phyloP scores from a whole-genome alignment of 768 basidiomycete genomes.

The Stropharia rugosoannulata region DNA sequence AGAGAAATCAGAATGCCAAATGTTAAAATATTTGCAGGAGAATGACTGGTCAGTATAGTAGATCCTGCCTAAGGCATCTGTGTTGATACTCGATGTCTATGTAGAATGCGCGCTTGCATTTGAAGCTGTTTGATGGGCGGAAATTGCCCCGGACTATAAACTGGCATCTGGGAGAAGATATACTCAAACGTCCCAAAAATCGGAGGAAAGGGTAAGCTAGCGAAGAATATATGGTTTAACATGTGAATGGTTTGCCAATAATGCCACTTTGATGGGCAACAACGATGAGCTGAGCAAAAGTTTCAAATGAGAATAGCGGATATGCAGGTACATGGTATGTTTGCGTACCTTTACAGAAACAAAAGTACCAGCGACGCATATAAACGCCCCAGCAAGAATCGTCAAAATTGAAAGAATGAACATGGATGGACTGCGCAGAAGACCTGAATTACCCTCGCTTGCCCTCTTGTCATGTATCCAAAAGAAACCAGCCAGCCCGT shows the following conservation, averaged over 20 bases:
- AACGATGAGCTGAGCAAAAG: background rate
- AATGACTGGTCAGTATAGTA: too few relatives aligned
- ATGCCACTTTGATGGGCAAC: conserved; percentile 5
- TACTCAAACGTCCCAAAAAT: background rate
- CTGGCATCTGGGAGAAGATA: too few relatives aligned
- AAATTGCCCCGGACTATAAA: too few relatives aligned
- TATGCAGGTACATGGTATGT: background rate
- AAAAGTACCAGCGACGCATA: conserved; percentile 7
- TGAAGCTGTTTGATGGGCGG: too few relatives aligned
- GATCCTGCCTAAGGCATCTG: too few relatives aligned
- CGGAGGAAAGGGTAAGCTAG: background rate
- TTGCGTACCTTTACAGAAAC: conserved; percentile 4
- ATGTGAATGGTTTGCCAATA: conserved; percentile 7
- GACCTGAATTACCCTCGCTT: background rate
- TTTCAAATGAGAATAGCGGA: background rate
- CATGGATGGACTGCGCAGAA: conserved; percentile 1
- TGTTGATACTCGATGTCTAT: too few relatives aligned
- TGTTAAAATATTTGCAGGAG: too few relatives aligned
- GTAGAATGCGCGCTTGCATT: too few relatives aligned
- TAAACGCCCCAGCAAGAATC: conserved; percentile 6
- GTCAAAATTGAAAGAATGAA: conserved; percentile 1
- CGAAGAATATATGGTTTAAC: background rate
- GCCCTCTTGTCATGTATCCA: conserved; percentile 5
- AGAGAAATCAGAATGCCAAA: too few relatives aligned
- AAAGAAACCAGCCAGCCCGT: conserved; percentile 8